A percentile compares a stretch with the other conserved stretches of the same genome.
Evolutionary conservation across 352 stramenopile genomes (phyloP).

Genomic region (Saprolegnia parasitica): DNA sequence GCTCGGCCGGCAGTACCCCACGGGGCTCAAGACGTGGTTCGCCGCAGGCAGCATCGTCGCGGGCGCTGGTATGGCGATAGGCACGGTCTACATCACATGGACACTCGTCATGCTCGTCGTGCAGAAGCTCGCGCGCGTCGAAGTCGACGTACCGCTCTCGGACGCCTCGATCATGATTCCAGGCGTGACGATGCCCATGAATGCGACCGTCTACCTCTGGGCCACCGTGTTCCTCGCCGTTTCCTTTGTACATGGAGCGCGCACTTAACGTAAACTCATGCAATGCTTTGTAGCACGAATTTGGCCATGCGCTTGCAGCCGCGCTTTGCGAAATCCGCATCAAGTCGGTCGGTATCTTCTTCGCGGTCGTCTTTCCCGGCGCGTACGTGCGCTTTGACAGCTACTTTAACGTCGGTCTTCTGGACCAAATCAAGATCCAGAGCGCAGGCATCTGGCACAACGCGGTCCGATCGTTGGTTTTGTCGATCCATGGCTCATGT

Average conservation of each 20-base stretch:
- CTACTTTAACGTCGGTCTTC: constrained; percentile 28
- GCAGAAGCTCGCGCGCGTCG: constrained; percentile 1
- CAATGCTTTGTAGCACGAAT: constrained; percentile 25
- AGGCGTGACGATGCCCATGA: constrained; percentile 26
- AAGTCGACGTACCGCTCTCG: constrained; percentile 21
- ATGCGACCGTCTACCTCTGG: constrained; percentile 22
- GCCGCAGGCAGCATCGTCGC: constrained; percentile 16
- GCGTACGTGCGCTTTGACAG: constrained; percentile 29
- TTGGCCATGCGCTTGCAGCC: constrained; percentile 27
- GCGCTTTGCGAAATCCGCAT: constrained; percentile 27
- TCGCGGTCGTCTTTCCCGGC: constrained; percentile 25
- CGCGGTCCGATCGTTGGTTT: not conserved
- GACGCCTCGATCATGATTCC: constrained; percentile 25
- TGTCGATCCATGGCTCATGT: not conserved
- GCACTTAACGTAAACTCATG: not conserved
- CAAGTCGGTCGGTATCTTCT: constrained; percentile 27
- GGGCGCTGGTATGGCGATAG: constrained; percentile 1
- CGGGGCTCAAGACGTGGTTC: constrained; percentile 24
- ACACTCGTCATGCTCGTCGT: constrained; percentile 14
- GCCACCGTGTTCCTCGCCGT: constrained; percentile 22
- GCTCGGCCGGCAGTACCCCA: constrained; percentile 16
- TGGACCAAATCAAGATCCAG: constrained; percentile 29
- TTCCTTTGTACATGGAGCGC: constrained; percentile 5
- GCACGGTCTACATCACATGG: constrained; percentile 23
- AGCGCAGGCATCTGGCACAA: constrained; percentile 30